Conservation (phyloP, 225 moss, liverwort and hornwort genomes). For the Bryoerythrophyllum caledonicum region DNA sequence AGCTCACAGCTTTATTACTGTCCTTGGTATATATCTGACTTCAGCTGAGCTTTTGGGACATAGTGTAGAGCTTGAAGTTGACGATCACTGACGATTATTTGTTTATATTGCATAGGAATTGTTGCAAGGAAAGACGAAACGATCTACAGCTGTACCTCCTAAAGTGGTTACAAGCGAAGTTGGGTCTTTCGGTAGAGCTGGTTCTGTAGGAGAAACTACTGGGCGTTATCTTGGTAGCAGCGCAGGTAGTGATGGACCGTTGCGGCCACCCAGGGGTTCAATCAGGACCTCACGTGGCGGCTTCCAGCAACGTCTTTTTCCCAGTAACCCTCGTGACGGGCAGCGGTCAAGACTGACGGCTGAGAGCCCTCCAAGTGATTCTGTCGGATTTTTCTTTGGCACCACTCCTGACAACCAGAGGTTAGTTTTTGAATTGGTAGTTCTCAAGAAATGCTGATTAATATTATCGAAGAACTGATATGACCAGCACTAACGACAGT, state of each 20-base stretch:
- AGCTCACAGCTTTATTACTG: not conserved
- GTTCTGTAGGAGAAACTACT: slow-evolving; percentile 54
- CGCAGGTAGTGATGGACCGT: slow-evolving; percentile 60
- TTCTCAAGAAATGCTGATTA: not conserved
- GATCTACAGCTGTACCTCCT: slow-evolving; percentile 37
- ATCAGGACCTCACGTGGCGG: slow-evolving; percentile 34
- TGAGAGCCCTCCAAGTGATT: slow-evolving; percentile 97
- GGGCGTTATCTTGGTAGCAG: slow-evolving; percentile 65
- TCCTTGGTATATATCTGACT: not conserved
- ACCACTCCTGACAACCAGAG: slow-evolving; percentile 89
- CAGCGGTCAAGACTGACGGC: slow-evolving; percentile 63
- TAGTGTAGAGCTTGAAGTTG: not conserved
- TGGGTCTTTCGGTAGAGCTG: slow-evolving; percentile 42
- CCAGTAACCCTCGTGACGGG: slow-evolving; percentile 73
- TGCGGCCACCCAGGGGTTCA: slow-evolving; percentile 74
- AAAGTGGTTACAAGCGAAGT: slow-evolving; percentile 58
- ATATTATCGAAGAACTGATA: not conserved
- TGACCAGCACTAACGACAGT: not conserved
- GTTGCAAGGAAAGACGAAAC: slow-evolving; percentile 59
- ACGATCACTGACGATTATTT: not conserved
- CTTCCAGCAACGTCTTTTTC: slow-evolving; percentile 84
- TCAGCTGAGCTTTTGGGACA: not conserved
- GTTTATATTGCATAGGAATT: slow-evolving; percentile 58
- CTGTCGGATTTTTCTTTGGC: slow-evolving; percentile 96
- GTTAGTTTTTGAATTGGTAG: slow-evolving; percentile 31